These are phyloP conservation scores for Zoysia pacifica DNA, from an alignment of 176 grass and related monocot genomes.

Conservation along the genomic window DNA sequence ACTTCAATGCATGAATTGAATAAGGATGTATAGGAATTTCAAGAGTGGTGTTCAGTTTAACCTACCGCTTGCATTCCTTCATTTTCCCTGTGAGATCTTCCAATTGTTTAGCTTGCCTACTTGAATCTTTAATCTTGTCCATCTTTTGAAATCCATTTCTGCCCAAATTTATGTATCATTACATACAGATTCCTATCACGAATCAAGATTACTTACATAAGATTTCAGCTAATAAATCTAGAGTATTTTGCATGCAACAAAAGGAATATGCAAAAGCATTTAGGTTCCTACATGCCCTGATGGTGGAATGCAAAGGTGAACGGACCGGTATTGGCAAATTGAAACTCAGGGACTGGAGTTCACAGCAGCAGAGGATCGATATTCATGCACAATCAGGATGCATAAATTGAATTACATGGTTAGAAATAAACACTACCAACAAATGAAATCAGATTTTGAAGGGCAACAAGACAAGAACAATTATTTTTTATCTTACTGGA, in stretches of 20 bases:
- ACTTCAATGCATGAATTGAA: background rate
- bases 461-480: background rate
- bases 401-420: background rate
- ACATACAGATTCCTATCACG: background rate
- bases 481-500: background rate
- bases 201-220: background rate
- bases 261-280: background rate
- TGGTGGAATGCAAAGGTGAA: background rate
- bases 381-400: background rate
- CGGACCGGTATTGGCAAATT: background rate
- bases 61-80: slow-evolving; percentile 91
- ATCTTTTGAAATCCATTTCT: slow-evolving; percentile 99
- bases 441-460: background rate
- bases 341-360: slow-evolving; percentile 7
- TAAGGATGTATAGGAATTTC: slow-evolving; percentile 27
- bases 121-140: slow-evolving; percentile 97
- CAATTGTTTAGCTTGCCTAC: slow-evolving; percentile 85
- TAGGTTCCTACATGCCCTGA: background rate
- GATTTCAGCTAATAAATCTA: background rate
- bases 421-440: background rate
- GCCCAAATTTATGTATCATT: slow-evolving; percentile 25
- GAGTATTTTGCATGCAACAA: background rate
- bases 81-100: slow-evolving; percentile 97
- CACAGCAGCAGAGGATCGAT: background rate
- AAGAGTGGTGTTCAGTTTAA: slow-evolving; percentile 24